Base-by-base conservation (phyloP, 306 rosid species). In the Calophaca sinica region DNA sequence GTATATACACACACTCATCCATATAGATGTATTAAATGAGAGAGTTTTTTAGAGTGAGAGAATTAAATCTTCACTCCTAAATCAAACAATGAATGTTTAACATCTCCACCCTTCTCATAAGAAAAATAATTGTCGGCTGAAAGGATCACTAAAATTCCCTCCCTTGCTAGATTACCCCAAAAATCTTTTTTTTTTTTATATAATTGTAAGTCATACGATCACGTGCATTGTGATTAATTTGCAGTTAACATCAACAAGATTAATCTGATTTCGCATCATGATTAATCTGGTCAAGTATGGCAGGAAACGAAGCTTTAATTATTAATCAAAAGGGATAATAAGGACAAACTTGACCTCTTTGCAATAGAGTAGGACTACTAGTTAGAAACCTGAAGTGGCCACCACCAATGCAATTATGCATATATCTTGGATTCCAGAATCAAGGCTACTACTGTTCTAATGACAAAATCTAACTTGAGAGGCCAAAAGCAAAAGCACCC, bases 191-290 rank as follows among this genome's bases (percentile, higher is more conserved):
- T 20, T 55, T 20, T 20, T 20, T 20, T 20, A 0, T 20, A 0
- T 0, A 31, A 35, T 58, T 72, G 73, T n/a, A 49, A 10, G 63
- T 50, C 68, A 73, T 65, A 10, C 39, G 15, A 79, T 79, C 84
- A 75, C 84, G 68, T 79, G 81, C 53, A 58, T n/a, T 26, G 58
- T 64, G 68, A 58, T 70, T 64, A 38, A 63, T n/a, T n/a, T n/a
- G 48, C 4, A 15, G 62, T 54, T 73, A 48, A 39, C 66, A 62
- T 73, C 69, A 68, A 62, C 50, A 42, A 46, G 53, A 82, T 63
- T 76, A 70, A 78, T 42, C 58, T 26, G 14, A 68, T 39, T 62
- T 45, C 36, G 61, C 75, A 58, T 70, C 54, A 79, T 72, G 55
- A 65, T 83, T 69, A 71, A 39, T 33, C 20, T 15, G 62, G 78